phyloP scores from a whole-genome alignment of 2,329 filamentous ascomycete species.

The Pseudocercospora crystallina region DNA sequence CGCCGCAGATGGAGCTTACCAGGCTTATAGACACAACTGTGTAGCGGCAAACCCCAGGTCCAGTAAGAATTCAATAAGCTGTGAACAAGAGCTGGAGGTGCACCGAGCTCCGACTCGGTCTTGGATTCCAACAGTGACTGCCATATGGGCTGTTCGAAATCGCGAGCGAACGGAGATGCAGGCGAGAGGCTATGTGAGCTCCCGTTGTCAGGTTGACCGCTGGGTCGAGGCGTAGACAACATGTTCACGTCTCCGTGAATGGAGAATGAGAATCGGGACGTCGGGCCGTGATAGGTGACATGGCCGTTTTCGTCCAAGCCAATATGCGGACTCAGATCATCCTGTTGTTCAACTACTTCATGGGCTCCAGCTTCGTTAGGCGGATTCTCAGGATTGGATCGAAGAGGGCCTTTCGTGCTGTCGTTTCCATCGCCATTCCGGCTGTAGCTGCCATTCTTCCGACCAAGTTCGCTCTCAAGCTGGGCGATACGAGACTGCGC shows the following conservation, averaged over 20 bases:
- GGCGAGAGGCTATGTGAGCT: no score
- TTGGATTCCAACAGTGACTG: not conserved
- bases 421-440: not conserved
- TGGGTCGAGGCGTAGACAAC: no score
- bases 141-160: not conserved
- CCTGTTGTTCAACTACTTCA: not conserved
- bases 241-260: no score
- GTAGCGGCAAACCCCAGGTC: not conserved
- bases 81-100: not conserved
- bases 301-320: slow-evolving; percentile 3
- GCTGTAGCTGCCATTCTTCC: no score
- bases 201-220: no score
- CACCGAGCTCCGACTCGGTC: not conserved
- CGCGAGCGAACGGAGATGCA: no score
- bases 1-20: not conserved
- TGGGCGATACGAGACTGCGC: slow-evolving; percentile 2
- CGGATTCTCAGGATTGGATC: not conserved
- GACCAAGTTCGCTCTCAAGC: not conserved
- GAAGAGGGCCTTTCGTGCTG: not conserved
- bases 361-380: not conserved
- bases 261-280: not conserved
- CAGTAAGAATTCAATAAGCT: not conserved
- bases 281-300: slow-evolving; percentile 2
- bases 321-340: slow-evolving; percentile 2
- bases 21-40: slow-evolving; percentile 1